These are phyloP conservation scores for Mycena filopes DNA, from an alignment of 768 basidiomycete species.

Conservation along the genomic window DNA sequence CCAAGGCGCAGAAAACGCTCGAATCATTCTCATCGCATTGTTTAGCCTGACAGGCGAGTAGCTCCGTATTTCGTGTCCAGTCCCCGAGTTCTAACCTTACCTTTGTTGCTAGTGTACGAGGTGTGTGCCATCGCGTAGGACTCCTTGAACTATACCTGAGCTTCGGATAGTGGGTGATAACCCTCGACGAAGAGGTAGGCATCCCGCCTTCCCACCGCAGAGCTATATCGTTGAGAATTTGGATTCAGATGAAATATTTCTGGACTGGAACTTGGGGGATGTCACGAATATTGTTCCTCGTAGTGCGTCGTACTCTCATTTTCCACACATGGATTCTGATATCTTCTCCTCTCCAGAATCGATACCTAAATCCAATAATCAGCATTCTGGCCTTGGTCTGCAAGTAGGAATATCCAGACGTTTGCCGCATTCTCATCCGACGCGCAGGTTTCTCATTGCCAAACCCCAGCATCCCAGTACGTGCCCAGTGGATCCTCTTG, in stretches of 20 bases:
- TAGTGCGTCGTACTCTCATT: constrained; percentile 38
- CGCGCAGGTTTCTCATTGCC: constrained; percentile 38
- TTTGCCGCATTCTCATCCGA: constrained; percentile 26
- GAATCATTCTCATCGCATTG: constrained; percentile 28
- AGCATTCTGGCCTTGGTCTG: constrained; percentile 29
- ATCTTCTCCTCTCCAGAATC: constrained; percentile 41
- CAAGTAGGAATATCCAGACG: constrained; percentile 19
- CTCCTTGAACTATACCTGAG: background rate
- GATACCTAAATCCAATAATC: constrained; percentile 42
- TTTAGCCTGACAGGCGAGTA: constrained; percentile 26
- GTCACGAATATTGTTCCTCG: constrained; percentile 50
- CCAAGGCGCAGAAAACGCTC: constrained; percentile 27
- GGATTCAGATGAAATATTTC: constrained; percentile 48
- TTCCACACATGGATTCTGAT: background rate
- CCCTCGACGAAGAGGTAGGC: constrained; percentile 50
- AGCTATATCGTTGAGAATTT: background rate
- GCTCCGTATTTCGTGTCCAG: background rate
- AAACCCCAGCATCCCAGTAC: constrained; percentile 40
- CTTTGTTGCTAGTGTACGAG: constrained; percentile 27
- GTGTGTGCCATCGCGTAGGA: constrained; percentile 5
- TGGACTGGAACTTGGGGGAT: constrained; percentile 50
- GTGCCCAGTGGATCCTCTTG: constrained; percentile 9
- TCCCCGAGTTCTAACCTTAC: background rate
- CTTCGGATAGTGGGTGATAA: constrained; percentile 40
- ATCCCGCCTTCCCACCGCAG: background rate